Percentiles rank a stretch among this genome's conserved stretches.
Conservation (phyloP, 2,329 filamentous ascomycete species). For the Graphilbum fragrans region DNA sequence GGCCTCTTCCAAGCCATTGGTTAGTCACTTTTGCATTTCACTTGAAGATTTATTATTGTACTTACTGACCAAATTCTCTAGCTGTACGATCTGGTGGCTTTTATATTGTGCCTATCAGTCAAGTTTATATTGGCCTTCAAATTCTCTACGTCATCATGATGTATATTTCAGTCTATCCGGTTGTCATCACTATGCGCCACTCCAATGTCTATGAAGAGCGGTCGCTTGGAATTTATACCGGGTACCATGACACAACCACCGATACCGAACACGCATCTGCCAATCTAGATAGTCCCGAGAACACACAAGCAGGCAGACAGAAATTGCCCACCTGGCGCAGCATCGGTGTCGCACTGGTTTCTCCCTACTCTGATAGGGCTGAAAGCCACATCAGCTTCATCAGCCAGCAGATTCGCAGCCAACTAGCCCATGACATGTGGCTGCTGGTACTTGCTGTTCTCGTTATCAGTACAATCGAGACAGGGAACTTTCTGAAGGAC, state of each 20-base stretch:
- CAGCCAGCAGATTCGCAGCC: conserved; percentile 42
- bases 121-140: conserved; percentile 43
- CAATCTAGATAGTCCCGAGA: not conserved
- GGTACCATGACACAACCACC: conserved; percentile 11
- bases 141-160: conserved; percentile 53
- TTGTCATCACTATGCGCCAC: conserved; percentile 52
- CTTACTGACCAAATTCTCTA: not conserved
- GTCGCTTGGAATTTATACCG: conserved; percentile 46
- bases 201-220: conserved; percentile 64
- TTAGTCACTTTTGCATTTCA: conserved; percentile 17
- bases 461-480: conserved; percentile 48
- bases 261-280: conserved; percentile 1
- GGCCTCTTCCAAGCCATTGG: conserved; percentile 52
- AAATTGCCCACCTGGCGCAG: conserved; percentile 19
- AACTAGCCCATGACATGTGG: conserved; percentile 54
- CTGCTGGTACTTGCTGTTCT: conserved; percentile 48
- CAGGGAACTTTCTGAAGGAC: conserved; percentile 36
- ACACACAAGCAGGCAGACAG: conserved; percentile 6
- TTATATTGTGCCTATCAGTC: conserved; percentile 49
- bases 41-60: not conserved
- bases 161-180: conserved; percentile 53
- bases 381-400: conserved; percentile 36
- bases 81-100: conserved; percentile 55
- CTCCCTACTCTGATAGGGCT: too few relatives aligned
- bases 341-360: conserved; percentile 16